A percentile compares a stretch with the other conserved stretches of the same genome.
Conservation (phyloP, 2,329 filamentous ascomycete species). For the Drechslera avenae region DNA sequence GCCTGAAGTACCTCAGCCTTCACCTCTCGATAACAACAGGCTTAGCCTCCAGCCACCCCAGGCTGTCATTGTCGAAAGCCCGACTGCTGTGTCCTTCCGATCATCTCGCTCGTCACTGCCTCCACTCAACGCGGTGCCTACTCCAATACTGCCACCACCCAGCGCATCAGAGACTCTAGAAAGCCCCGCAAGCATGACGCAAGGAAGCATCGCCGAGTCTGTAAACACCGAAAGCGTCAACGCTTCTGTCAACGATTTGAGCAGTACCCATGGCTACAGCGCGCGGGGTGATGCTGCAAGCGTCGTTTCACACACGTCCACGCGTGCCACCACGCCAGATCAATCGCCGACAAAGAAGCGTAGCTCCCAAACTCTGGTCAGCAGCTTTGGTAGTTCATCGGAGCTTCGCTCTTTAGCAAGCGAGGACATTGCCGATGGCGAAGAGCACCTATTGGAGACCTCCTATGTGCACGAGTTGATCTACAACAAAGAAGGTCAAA, state of each 20-base stretch:
- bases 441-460: constrained; percentile 84
- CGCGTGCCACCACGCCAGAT: constrained; percentile 86
- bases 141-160: constrained; percentile 33
- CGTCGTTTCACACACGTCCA: constrained; percentile 79
- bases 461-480: constrained; percentile 91
- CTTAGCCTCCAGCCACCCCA: constrained; percentile 31
- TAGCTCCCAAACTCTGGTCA: constrained; percentile 61
- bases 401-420: constrained; percentile 67
- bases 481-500: constrained; percentile 90
- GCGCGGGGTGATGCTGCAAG: constrained; percentile 79
- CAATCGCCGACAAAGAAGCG: constrained; percentile 59
- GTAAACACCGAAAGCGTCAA: constrained; percentile 66
- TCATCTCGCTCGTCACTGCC: constrained; percentile 57
- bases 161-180: constrained; percentile 36
- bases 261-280: constrained; percentile 75
- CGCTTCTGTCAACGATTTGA: constrained; percentile 76
- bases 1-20: constrained; percentile 62
- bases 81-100: constrained; percentile 49
- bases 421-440: constrained; percentile 79
- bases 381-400: constrained; percentile 69
- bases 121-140: constrained; percentile 37
- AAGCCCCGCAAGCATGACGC: constrained; percentile 45
- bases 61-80: constrained; percentile 37
- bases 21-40: constrained; percentile 42
- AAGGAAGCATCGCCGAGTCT: constrained; percentile 36